Base-by-base conservation (phyloP, 257 asterid genomes). In the Echites panduratus region DNA sequence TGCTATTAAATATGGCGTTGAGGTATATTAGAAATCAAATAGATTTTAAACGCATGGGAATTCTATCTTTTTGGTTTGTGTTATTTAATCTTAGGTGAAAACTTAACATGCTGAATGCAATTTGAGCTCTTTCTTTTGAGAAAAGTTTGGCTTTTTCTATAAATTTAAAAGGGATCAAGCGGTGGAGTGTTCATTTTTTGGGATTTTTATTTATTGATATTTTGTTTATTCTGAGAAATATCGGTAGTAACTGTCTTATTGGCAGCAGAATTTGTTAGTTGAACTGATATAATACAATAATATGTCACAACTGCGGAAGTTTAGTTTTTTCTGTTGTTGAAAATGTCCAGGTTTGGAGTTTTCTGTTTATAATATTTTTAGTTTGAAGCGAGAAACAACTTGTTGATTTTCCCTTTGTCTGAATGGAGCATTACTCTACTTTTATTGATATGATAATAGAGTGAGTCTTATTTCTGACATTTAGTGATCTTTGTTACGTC, bases 1-100 rank as follows among this genome's bases (percentile, higher is more conserved):
- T 71, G 96, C 97, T 53, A 92, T 92, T 81, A 90, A 86, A 79
- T 92, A 89, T 72, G 96, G 97, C 29, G 96, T 92, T 56, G 97
- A 92, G 96, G 97, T 92, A 80, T 44, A 11, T 17, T 13, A 17
- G 48, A 22, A 26, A 68, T 44, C 41, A 48, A 6, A 13, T 49
- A 13, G 12, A 9, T 13, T 45, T 13, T 61, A 0, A 43, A 22
- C 61, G 8, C 27, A 43, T 80, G 32, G 43, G 4, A 78, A n/a
- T 16, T 12, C 9, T 68, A 35, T 7, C 44, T 41, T 68, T 12
- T 68, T 29, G 26, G n/a, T 57, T 27, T 20, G 9, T 48, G 16
- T 19, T 0, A 56, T 58, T 73, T 72, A 17, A 64, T 41, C 4
- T 4, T 29, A 3, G 6, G 8, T 59, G 35, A 66, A 27, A 6